Evolutionary conservation across 1,284 basidiomycete genomes (phyloP).

Genomic region (Marasmius oreades): DNA sequence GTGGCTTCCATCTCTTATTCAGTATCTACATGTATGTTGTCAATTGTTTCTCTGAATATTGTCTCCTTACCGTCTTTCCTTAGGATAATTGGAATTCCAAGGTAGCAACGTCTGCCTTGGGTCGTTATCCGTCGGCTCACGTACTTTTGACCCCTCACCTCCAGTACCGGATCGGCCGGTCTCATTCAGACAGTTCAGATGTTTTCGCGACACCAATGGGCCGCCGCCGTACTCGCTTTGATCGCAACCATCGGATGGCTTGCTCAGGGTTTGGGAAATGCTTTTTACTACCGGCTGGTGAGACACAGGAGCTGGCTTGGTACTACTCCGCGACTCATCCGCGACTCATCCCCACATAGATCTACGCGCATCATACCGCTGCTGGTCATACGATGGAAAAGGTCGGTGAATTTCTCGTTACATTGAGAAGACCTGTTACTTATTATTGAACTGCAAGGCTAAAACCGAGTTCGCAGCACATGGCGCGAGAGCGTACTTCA

Average conservation of each 20-base stretch:
- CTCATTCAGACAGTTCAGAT: conserved; percentile 88
- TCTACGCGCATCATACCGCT: conserved; percentile 81
- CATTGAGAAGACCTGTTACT: conserved; percentile 11
- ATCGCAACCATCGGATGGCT: conserved; percentile 87
- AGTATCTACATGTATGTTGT: conserved; percentile 77
- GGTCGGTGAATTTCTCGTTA: conserved; percentile 32
- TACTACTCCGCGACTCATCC: conserved; percentile 5
- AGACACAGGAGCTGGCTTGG: conserved; percentile 18
- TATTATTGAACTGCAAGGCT: conserved; percentile 47
- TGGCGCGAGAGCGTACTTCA: conserved; percentile 87
- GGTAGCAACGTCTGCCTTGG: conserved; percentile 34
- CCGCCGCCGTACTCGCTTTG: conserved; percentile 75
- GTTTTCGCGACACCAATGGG: conserved; percentile 60
- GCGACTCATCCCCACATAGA: conserved; percentile 42
- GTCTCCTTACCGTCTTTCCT: conserved; percentile 19
- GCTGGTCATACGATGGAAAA: conserved; percentile 83
- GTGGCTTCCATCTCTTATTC: conserved; percentile 90
- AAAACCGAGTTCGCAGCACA: conserved; percentile 83
- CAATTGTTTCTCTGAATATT: conserved; percentile 13
- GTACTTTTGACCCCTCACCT: conserved; percentile 1
- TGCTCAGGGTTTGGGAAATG: conserved; percentile 78
- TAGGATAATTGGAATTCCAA: conserved; percentile 86
- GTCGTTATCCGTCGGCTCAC: conserved; percentile 15
- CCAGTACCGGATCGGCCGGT: conserved; percentile 90
- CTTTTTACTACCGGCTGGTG: conserved; percentile 81